Evolutionary conservation across 108 stramenopile genomes (phyloP).

Genomic region (Pinguiococcus pyrenoidosus): DNA sequence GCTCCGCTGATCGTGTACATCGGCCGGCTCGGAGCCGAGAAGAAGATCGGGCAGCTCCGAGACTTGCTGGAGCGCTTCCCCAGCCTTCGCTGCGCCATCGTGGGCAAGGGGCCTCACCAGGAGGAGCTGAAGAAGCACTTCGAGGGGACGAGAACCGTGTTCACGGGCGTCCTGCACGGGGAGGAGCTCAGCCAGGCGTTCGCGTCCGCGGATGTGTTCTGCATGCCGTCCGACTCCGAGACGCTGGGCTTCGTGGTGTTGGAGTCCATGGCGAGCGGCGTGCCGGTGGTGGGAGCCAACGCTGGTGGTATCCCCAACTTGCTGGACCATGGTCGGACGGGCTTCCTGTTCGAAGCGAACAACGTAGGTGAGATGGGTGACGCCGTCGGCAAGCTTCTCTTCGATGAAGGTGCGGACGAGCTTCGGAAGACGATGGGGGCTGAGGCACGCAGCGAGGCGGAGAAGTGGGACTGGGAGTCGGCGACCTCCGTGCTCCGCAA

Average conservation of each 20-base stretch:
- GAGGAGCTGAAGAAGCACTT: conserved; percentile 43
- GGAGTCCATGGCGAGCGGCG: conserved; percentile 63
- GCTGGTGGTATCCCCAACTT: conserved; percentile 64
- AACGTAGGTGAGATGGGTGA: conserved; percentile 20
- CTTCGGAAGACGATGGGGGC: conserved; percentile 10
- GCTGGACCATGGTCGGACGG: conserved; percentile 48
- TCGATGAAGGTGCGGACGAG: no score
- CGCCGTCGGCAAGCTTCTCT: conserved; percentile 10
- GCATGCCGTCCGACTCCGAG: conserved; percentile 61
- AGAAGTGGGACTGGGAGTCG: conserved; percentile 32
- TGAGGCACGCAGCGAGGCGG: conserved; percentile 21
- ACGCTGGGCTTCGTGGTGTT: conserved; percentile 69
- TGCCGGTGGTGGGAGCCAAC: conserved; percentile 56
- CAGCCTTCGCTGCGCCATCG: conserved; percentile 43
- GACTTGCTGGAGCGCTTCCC: conserved; percentile 39
- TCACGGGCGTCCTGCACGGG: conserved; percentile 28
- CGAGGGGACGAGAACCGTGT: conserved; percentile 16
- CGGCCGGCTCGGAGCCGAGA: conserved; percentile 73
- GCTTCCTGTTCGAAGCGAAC: conserved; percentile 37
- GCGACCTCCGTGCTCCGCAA: conserved; percentile 32
- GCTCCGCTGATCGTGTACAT: conserved; percentile 77
- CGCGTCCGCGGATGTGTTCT: conserved; percentile 56
- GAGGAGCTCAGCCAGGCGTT: conserved; percentile 31
- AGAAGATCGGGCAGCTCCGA: conserved; percentile 19
- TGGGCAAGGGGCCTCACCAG: conserved; percentile 50